Evolutionary conservation across 192 early-diverging fungal species (phyloP).

Genomic region (Chytriomyces confervae): DNA sequence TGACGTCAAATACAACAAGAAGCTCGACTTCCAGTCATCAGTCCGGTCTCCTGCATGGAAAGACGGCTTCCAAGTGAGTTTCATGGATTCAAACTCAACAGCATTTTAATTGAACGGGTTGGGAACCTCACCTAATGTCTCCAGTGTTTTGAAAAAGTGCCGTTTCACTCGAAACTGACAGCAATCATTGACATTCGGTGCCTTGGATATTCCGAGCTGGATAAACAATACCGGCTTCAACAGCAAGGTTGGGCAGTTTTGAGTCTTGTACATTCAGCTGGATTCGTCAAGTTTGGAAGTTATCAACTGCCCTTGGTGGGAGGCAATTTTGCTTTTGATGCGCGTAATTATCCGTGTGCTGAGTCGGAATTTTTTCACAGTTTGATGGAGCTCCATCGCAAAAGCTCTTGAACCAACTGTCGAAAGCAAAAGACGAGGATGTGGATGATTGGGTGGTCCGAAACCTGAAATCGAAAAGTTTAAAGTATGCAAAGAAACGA

Average conservation of each 20-base stretch:
- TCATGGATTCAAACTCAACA: neutral
- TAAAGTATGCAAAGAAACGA: slow-evolving; percentile 4
- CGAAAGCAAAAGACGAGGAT: neutral
- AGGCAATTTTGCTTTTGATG: neutral
- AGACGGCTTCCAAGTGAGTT: slow-evolving; percentile 1
- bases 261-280: slow-evolving; percentile 1
- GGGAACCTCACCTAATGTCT: no score
- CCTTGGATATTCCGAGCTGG: slow-evolving; percentile 17
- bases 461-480: slow-evolving; percentile 8
- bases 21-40: slow-evolving; percentile 13
- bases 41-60: slow-evolving; percentile 8
- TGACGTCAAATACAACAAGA: slow-evolving; percentile 19
- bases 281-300: slow-evolving; percentile 9
- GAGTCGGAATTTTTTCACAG: neutral
- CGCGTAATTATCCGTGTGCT: neutral
- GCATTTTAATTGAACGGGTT: neutral
- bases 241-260: slow-evolving; percentile 16
- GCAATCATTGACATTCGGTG: slow-evolving; percentile 24
- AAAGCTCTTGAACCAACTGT: neutral
- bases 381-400: slow-evolving; percentile 17
- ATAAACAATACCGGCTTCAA: slow-evolving; percentile 21
- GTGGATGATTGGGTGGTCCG: neutral
- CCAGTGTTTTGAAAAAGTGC: slow-evolving; percentile 20
- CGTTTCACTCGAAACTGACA: neutral
- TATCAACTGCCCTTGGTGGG: slow-evolving; percentile 18